Percentiles rank a stretch among this genome's conserved stretches.
phyloP scores from a whole-genome alignment of 495 filamentous ascomycete species.

The Penicillium verhagenii region DNA sequence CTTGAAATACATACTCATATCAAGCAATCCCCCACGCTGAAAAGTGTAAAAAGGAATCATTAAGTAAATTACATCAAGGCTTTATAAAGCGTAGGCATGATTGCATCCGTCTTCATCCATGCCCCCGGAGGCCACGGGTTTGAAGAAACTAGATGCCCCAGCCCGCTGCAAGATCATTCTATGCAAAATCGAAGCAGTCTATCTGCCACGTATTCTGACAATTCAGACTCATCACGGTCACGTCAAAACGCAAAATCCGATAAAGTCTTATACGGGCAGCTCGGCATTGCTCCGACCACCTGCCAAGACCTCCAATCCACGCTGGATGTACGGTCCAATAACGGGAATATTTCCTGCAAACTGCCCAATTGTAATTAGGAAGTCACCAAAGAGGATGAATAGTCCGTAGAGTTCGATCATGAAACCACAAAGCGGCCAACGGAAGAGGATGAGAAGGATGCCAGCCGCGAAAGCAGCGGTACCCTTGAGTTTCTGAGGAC shows the following conservation, averaged over 20 bases:
- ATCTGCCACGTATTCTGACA: background rate
- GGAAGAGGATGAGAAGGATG: constrained; percentile 77
- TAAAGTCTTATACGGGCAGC: constrained; percentile 57
- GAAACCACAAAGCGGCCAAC: constrained; percentile 90
- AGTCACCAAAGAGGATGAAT: constrained; percentile 91
- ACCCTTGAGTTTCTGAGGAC: constrained; percentile 86
- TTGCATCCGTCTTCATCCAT: background rate
- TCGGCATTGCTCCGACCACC: constrained; percentile 69
- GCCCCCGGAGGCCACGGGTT: background rate
- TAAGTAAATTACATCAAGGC: background rate
- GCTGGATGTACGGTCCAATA: constrained; percentile 77
- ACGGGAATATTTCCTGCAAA: constrained; percentile 85
- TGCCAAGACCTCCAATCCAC: constrained; percentile 61
- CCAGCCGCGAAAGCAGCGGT: constrained; percentile 87
- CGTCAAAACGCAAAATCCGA: background rate
- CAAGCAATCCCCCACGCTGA: background rate
- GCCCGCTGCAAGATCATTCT: background rate
- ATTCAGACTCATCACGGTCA: background rate
- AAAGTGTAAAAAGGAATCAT: background rate
- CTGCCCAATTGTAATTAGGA: constrained; percentile 84
- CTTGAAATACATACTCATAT: background rate
- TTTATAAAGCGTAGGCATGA: background rate
- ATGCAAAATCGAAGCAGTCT: background rate
- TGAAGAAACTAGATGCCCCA: background rate
- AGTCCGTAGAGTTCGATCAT: constrained; percentile 89